Evolutionary conservation across 257 asterid genomes (phyloP).

Genomic region (Paraleonurus japonicus): DNA sequence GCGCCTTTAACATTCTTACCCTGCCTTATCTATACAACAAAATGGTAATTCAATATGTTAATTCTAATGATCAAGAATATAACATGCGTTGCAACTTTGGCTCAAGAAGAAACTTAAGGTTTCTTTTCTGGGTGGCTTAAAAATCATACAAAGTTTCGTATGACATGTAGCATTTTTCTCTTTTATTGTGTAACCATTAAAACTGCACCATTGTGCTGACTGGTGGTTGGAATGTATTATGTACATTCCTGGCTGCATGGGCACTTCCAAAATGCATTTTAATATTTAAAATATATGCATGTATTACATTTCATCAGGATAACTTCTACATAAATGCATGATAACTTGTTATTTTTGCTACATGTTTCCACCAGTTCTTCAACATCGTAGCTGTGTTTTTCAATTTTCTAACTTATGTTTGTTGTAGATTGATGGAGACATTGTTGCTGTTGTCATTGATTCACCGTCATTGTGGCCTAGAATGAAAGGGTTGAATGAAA

Average conservation of each 20-base stretch:
- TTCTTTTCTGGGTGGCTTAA: neutral
- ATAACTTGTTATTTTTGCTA: neutral
- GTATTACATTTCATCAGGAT: neutral
- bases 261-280: neutral
- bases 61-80: neutral
- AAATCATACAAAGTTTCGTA: neutral
- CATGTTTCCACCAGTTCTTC: constrained; percentile 1
- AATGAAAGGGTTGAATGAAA: constrained; percentile 47
- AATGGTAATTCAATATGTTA: neutral
- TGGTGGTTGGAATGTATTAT: neutral
- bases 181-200: neutral
- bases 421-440: constrained; percentile 81
- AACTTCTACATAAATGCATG: neutral
- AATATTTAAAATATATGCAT: neutral
- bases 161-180: neutral
- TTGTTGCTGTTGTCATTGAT: constrained; percentile 71
- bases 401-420: constrained; percentile 26
- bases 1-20: neutral
- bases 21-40: neutral
- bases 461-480: constrained; percentile 62
- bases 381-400: neutral
- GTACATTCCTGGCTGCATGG: neutral
- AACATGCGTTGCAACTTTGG: neutral
- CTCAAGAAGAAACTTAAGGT: neutral
- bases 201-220: neutral